A percentile compares a stretch with the other conserved stretches of the same genome.
Conservation (phyloP, 2,329 filamentous ascomycete genomes). For the Penicillium sumatraense region DNA sequence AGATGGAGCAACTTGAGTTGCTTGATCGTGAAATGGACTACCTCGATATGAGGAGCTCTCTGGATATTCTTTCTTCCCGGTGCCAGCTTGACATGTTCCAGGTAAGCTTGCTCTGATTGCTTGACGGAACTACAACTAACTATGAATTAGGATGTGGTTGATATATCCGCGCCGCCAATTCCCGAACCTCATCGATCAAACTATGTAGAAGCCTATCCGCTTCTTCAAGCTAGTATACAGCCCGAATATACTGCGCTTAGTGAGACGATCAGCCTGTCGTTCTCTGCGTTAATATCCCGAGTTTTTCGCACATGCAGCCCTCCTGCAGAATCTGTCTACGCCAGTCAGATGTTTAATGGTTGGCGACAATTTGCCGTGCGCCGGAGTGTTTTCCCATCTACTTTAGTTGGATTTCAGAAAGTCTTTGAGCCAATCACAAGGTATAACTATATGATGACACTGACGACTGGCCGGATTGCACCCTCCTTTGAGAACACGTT, state of each 20-base stretch:
- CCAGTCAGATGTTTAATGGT: slow-evolving; percentile 37
- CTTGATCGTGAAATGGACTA: slow-evolving; percentile 34
- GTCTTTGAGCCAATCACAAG: slow-evolving; percentile 59
- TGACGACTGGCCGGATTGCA: slow-evolving; percentile 45
- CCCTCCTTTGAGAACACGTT: slow-evolving; percentile 79
- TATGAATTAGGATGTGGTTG: slow-evolving; percentile 56
- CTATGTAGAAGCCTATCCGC: slow-evolving; percentile 58
- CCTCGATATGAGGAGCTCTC: slow-evolving; percentile 40
- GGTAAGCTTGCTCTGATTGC: slow-evolving; percentile 28
- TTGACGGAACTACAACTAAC: slow-evolving; percentile 18
- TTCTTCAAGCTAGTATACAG: slow-evolving; percentile 58
- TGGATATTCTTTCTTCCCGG: slow-evolving; percentile 40
- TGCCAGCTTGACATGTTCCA: slow-evolving; percentile 32
- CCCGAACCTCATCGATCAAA: slow-evolving; percentile 57
- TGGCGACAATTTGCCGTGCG: slow-evolving; percentile 13
- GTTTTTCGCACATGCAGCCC: slow-evolving; percentile 23
- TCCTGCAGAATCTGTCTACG: slow-evolving; percentile 31
- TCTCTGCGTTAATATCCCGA: slow-evolving; percentile 34
- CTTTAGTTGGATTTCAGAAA: slow-evolving; percentile 46
- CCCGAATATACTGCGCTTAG: slow-evolving; percentile 50
- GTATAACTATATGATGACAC: slow-evolving; percentile 37
- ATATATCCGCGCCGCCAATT: slow-evolving; percentile 66
- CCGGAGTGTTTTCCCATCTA: slow-evolving; percentile 28
- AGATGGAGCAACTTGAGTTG: slow-evolving; percentile 29
- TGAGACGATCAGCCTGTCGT: slow-evolving; percentile 39